Percentiles rank a stretch among this genome's conserved stretches.
Evolutionary conservation across 768 basidiomycete genomes (phyloP).

Genomic region (Austroboletus eburneus): DNA sequence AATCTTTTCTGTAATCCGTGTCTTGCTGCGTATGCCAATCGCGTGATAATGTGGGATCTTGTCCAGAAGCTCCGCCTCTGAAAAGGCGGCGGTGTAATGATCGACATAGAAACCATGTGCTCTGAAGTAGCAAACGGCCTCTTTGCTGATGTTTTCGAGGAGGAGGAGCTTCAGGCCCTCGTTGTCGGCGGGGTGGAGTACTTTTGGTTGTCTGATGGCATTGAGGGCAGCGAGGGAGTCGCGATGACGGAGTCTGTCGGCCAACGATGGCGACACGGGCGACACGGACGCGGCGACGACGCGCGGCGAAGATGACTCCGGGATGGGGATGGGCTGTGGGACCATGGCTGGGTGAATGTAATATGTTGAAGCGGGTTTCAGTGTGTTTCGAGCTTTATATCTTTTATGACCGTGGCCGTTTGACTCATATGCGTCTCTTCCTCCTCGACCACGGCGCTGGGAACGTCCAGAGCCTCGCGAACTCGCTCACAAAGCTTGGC

Average conservation of each 20-base stretch:
- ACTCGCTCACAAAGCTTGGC: slow-evolving; percentile 81
- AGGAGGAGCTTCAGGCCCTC: slow-evolving; percentile 78
- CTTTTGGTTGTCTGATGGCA: slow-evolving; percentile 52
- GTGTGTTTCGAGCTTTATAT: neutral
- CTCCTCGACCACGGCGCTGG: slow-evolving; percentile 97
- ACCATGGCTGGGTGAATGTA: slow-evolving; percentile 38
- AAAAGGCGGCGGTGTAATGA: slow-evolving; percentile 77
- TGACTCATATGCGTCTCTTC: slow-evolving; percentile 54
- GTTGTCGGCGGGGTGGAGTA: slow-evolving; percentile 80
- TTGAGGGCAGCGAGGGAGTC: slow-evolving; percentile 33
- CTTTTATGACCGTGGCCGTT: slow-evolving; percentile 7
- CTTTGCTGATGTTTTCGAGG: slow-evolving; percentile 92
- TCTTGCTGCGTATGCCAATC: slow-evolving; percentile 96
- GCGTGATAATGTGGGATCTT: slow-evolving; percentile 85
- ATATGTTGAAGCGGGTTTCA: slow-evolving; percentile 14
- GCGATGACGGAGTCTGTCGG: slow-evolving; percentile 42
- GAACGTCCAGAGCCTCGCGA: slow-evolving; percentile 90
- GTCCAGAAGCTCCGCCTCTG: slow-evolving; percentile 89
- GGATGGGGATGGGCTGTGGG: slow-evolving; percentile 43
- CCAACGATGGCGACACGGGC: slow-evolving; percentile 40
- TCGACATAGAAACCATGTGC: slow-evolving; percentile 90
- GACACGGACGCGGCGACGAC: slow-evolving; percentile 52
- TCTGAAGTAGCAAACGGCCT: slow-evolving; percentile 77
- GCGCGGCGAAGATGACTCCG: slow-evolving; percentile 21
- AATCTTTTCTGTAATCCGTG: slow-evolving; percentile 88